phyloP scores from a whole-genome alignment of 2,329 filamentous ascomycete species.

The Botrytis galanthina region DNA sequence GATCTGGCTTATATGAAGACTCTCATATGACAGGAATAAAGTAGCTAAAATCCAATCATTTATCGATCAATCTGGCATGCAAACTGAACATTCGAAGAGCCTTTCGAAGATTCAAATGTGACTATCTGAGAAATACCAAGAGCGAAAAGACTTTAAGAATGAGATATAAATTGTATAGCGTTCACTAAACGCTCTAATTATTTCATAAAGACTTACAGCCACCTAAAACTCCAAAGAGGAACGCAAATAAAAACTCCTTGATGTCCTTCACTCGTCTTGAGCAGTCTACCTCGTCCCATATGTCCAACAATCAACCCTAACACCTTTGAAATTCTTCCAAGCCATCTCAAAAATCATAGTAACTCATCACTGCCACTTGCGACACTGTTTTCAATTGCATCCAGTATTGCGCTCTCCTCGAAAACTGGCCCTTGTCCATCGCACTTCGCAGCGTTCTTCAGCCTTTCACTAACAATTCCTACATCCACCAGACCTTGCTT shows the following conservation, averaged over 20 bases:
- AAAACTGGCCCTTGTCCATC: constrained; percentile 89
- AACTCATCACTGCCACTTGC: constrained; percentile 77
- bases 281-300: not conserved
- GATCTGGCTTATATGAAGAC: not conserved
- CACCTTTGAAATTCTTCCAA: constrained; percentile 18
- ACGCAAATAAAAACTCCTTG: constrained; percentile 12
- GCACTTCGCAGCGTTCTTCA: constrained; percentile 74
- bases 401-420: constrained; percentile 68
- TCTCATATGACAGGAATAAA: not conserved
- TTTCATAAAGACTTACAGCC: not conserved
- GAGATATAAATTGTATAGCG: not conserved
- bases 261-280: not conserved
- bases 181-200: not conserved
- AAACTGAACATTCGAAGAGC: not conserved
- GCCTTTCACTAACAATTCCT: constrained; percentile 71
- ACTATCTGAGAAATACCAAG: not conserved
- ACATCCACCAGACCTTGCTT: constrained; percentile 78
- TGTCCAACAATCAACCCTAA: constrained; percentile 5
- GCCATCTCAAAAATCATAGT: constrained; percentile 45
- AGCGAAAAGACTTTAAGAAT: not conserved
- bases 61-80: not conserved
- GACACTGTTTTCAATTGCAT: constrained; percentile 76
- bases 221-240: not conserved
- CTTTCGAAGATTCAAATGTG: not conserved
- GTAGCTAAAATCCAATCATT: not conserved